Evolutionary conservation across 352 stramenopile genomes (phyloP).

Genomic region (Discostella stelligera): DNA sequence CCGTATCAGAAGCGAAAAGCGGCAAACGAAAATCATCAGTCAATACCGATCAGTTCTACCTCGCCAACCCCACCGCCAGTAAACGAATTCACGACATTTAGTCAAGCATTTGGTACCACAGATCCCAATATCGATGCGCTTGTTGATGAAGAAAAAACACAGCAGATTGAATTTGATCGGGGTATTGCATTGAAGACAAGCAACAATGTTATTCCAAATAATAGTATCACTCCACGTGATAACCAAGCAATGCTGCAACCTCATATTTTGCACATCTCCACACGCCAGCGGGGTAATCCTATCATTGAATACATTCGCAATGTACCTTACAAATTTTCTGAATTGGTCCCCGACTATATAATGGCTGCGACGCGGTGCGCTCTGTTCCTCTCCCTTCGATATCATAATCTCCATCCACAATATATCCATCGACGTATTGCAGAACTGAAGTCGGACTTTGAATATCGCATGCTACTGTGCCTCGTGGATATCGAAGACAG

Average conservation of each 20-base stretch:
- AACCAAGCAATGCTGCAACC: slow-evolving; percentile 53
- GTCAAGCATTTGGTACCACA: slow-evolving; percentile 35
- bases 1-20: neutral
- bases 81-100: slow-evolving; percentile 52
- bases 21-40: neutral
- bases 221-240: slow-evolving; percentile 23
- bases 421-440: slow-evolving; percentile 91
- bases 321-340: slow-evolving; percentile 89
- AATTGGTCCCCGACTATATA: slow-evolving; percentile 93
- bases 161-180: slow-evolving; percentile 49
- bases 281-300: slow-evolving; percentile 91
- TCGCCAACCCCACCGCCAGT: slow-evolving; percentile 56
- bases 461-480: slow-evolving; percentile 90
- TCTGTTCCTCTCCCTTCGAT: slow-evolving; percentile 81
- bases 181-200: slow-evolving; percentile 19
- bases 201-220: slow-evolving; percentile 15
- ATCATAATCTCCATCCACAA: slow-evolving; percentile 75
- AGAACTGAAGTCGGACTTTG: slow-evolving; percentile 87
- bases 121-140: slow-evolving; percentile 29
- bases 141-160: slow-evolving; percentile 25
- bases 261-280: slow-evolving; percentile 75
- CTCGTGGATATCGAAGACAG: slow-evolving; percentile 95
- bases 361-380: slow-evolving; percentile 88
- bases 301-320: slow-evolving; percentile 91
- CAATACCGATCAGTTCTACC: neutral